These are phyloP conservation scores for Aethionema arabicum DNA, from an alignment of 345 rosid genomes.

Conservation along the genomic window DNA sequence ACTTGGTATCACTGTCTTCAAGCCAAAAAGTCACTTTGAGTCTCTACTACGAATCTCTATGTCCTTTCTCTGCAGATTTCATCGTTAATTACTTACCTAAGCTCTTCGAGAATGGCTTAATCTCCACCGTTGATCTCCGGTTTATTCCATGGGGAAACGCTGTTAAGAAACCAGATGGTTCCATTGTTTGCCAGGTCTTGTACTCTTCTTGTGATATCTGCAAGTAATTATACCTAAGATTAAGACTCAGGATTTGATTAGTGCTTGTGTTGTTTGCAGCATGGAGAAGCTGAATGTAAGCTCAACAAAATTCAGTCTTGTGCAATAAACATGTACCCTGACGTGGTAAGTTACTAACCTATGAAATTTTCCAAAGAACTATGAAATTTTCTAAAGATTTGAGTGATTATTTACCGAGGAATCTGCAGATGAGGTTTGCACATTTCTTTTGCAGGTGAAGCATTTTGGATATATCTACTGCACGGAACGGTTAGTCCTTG, in stretches of 20 bases:
- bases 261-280: slow-evolving; percentile 39
- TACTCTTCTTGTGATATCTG: slow-evolving; percentile 17
- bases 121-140: slow-evolving; percentile 64
- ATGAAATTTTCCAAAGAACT: background rate
- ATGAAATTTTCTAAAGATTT: slow-evolving; percentile 1
- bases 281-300: slow-evolving; percentile 58
- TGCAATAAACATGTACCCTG: slow-evolving; percentile 52
- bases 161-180: slow-evolving; percentile 35
- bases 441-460: slow-evolving; percentile 39
- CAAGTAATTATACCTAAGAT: slow-evolving; percentile 2
- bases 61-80: slow-evolving; percentile 73
- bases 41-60: slow-evolving; percentile 73
- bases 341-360: slow-evolving; percentile 41
- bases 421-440: background rate
- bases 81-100: slow-evolving; percentile 64
- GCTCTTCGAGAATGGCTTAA: slow-evolving; percentile 55
- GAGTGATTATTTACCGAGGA: background rate
- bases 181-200: slow-evolving; percentile 71
- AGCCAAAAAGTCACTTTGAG: slow-evolving; percentile 52
- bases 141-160: slow-evolving; percentile 87
- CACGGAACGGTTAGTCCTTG: slow-evolving; percentile 46
- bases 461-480: slow-evolving; percentile 58
- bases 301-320: slow-evolving; percentile 57
- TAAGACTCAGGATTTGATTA: background rate
- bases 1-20: slow-evolving; percentile 22